Percentiles rank a stretch among this genome's conserved stretches.
phyloP scores from a whole-genome alignment of 225 moss, liverwort and hornwort genomes.

The Neckera pumila region DNA sequence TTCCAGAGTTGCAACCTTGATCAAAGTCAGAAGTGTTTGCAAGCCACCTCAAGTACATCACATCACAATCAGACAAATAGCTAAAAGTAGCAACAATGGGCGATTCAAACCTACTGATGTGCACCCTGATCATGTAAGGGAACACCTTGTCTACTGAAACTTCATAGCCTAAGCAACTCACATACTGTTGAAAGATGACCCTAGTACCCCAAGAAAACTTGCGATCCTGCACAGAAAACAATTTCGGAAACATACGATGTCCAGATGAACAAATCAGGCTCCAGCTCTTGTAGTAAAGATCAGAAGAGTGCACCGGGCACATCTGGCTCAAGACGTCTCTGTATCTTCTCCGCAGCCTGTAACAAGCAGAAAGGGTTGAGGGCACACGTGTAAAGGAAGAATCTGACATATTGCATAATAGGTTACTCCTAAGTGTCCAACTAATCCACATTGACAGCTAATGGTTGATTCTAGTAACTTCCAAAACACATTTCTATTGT shows the following conservation, averaged over 20 bases:
- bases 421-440: not conserved
- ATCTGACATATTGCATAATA: not conserved
- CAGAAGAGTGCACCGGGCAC: constrained; percentile 46
- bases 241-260: not conserved
- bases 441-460: not conserved
- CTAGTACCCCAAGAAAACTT: not conserved
- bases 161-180: not conserved
- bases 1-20: not conserved
- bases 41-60: not conserved
- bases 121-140: not conserved
- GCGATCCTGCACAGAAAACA: not conserved
- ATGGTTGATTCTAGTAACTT: not conserved
- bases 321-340: constrained; percentile 87
- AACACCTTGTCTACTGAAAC: not conserved
- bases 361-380: not conserved
- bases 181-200: not conserved
- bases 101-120: not conserved
- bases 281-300: constrained; percentile 7
- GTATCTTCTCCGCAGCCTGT: constrained; percentile 93
- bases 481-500: not conserved
- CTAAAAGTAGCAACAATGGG: not conserved
- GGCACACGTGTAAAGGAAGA: not conserved
- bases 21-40: not conserved
- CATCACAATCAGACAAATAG: not conserved
- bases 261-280: not conserved